Evolutionary conservation across 768 basidiomycete genomes (phyloP).

Genomic region (Phylloporus sp.): DNA sequence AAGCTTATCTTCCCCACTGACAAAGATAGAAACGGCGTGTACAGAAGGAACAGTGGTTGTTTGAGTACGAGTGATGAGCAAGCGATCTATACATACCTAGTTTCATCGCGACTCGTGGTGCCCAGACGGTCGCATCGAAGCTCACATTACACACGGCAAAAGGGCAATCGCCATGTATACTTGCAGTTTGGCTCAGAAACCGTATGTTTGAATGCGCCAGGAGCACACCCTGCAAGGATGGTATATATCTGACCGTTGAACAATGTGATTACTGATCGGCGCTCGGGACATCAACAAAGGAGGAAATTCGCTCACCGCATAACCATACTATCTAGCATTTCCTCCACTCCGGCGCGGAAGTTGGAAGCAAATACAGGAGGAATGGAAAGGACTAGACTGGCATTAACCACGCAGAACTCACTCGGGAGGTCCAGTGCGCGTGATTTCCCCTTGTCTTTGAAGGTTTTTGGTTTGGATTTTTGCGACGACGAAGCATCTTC

Average conservation of each 20-base stretch:
- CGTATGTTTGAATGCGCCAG: constrained; percentile 76
- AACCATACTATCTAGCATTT: constrained; percentile 90
- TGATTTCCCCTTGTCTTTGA: constrained; percentile 37
- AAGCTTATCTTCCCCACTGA: constrained; percentile 83
- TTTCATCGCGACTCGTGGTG: constrained; percentile 74
- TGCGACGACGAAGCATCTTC: constrained; percentile 9
- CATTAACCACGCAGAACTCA: constrained; percentile 59
- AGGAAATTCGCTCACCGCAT: constrained; percentile 68
- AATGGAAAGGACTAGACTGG: constrained; percentile 68
- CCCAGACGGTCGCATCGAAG: constrained; percentile 88
- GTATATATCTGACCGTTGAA: constrained; percentile 64
- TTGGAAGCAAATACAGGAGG: constrained; percentile 77
- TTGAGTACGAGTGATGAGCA: neutral
- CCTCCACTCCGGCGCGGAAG: constrained; percentile 70
- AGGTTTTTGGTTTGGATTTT: constrained; percentile 20
- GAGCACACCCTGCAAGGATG: constrained; percentile 81
- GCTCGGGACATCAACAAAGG: neutral
- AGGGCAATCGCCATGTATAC: constrained; percentile 78
- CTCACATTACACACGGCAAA: constrained; percentile 68
- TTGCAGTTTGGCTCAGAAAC: constrained; percentile 60
- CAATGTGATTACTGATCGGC: neutral
- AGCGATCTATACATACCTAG: constrained; percentile 49
- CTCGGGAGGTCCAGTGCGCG: constrained; percentile 28
- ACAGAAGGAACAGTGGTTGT: neutral
- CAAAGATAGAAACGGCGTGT: neutral